Conservation (phyloP, 768 basidiomycete species). For the Leccinum longicurvipes region DNA sequence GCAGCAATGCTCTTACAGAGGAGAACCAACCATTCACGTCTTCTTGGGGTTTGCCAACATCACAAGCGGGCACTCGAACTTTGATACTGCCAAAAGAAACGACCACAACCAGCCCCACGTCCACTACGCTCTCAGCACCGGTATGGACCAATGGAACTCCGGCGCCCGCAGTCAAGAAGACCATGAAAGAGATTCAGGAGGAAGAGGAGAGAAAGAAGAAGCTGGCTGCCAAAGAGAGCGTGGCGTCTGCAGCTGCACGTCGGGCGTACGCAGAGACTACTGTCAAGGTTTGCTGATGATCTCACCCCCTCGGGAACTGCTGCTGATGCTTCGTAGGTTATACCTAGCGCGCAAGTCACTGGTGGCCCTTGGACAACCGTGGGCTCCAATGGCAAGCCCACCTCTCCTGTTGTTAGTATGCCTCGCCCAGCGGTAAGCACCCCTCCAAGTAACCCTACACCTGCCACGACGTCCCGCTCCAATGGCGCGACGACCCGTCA, state of each 20-base stretch:
- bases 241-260: conserved; percentile 53
- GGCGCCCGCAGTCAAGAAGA: conserved; percentile 67
- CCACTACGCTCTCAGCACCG: conserved; percentile 36
- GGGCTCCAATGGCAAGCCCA: conserved; percentile 69
- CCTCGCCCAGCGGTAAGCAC: conserved; percentile 34
- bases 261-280: conserved; percentile 79
- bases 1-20: conserved; percentile 41
- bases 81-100: conserved; percentile 42
- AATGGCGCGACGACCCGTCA: conserved; percentile 39
- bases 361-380: conserved; percentile 83
- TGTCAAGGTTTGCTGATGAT: conserved; percentile 51
- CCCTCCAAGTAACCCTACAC: conserved; percentile 27
- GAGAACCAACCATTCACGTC: conserved; percentile 61
- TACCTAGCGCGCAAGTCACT: conserved; percentile 31
- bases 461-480: conserved; percentile 35
- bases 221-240: conserved; percentile 55
- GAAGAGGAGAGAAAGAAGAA: conserved; percentile 91
- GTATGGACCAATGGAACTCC: conserved; percentile 75
- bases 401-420: conserved; percentile 25
- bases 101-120: conserved; percentile 17
- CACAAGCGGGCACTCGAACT: conserved; percentile 63
- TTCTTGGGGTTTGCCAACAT: conserved; percentile 85
- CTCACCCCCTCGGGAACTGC: not conserved
- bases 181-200: conserved; percentile 98
- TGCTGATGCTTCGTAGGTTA: conserved; percentile 28